Evolutionary conservation across 2,329 filamentous ascomycete genomes (phyloP), one percentile per base, ranked within the genome.

Genomic region (Aspergillus sp.): DNA sequence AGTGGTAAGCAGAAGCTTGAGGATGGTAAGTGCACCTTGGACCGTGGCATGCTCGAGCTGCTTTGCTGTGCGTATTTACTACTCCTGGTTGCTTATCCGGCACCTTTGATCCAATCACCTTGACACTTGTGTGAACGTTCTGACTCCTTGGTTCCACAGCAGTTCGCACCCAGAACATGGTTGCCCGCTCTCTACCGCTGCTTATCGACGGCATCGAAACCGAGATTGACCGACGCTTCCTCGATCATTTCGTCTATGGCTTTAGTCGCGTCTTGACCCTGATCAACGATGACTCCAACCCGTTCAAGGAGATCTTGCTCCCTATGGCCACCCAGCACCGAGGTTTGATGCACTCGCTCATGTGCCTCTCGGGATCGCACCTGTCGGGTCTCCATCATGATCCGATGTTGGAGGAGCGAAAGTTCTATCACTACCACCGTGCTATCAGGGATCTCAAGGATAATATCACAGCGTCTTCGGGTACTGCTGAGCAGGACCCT

Each of bases 271-370:
- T 95, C 2, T 82, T 97, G 55, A 96, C 91, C 0, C 85, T 96
- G 17, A 91, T 94, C 70, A 89, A 89, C 53, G 91, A 93, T 72
- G 84, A 89, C 62, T 87, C 88, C 61, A 96, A 96, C 67, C 91
- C 91, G 1, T 96, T 96, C 79, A 91, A 91, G 71, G 89, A 92
- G 65, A 89, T 95, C 66, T 80, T 97, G 38, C 81, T 96, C 2
- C 91, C 91, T 1, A 90, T 96, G 79, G 92, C 92, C 2, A 87
- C 91, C 45, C 83, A 88, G 62, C 89, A 96, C 72, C 84, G 87
- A 63, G 91, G 91, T 12, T 81, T 97, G 55, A 96, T 97, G 92
- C 92, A 97, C 74, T 95, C 92, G 10, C 87, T 97, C 53, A 83
- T 97, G 56, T 92, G 91, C 48, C 82, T 97, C 8, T 91, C 92